A percentile compares a stretch with the other conserved stretches of the same genome.
These are phyloP conservation scores for Hyparrhenia diplandra DNA, from an alignment of 176 grass and related monocot species.

Conservation along the genomic window DNA sequence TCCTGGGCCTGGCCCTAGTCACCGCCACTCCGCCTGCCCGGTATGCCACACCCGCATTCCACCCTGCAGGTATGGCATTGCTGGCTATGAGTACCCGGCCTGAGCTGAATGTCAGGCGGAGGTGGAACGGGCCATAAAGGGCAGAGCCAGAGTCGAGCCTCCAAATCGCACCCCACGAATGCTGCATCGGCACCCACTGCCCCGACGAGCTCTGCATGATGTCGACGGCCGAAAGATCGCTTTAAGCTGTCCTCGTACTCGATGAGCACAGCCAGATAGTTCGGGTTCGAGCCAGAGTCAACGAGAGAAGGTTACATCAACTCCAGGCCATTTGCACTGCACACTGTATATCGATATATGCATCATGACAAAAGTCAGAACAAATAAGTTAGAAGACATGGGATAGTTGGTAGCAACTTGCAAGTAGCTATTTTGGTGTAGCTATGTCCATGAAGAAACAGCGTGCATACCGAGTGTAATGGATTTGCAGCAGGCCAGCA, in stretches of 20 bases:
- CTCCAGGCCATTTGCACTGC: slow-evolving; percentile 43
- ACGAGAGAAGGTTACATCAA: slow-evolving; percentile 62
- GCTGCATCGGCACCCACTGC: slow-evolving; percentile 49
- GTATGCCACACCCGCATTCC: slow-evolving; percentile 39
- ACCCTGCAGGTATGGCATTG: slow-evolving; percentile 38
- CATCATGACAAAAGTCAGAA: neutral
- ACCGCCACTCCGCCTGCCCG: slow-evolving; percentile 29
- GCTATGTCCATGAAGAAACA: neutral
- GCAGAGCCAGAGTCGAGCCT: slow-evolving; percentile 36
- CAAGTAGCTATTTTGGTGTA: no score
- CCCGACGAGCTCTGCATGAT: slow-evolving; percentile 6
- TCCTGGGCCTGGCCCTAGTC: slow-evolving; percentile 8
- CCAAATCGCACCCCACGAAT: slow-evolving; percentile 64
- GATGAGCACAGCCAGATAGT: slow-evolving; percentile 71
- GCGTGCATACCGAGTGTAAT: slow-evolving; percentile 44
- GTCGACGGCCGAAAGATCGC: slow-evolving; percentile 55
- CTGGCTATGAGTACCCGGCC: no score
- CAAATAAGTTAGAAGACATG: neutral
- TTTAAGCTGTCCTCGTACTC: slow-evolving; percentile 67
- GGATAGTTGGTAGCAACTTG: neutral
- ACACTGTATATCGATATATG: neutral
- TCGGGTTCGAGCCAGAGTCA: slow-evolving; percentile 68
- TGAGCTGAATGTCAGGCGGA: slow-evolving; percentile 42
- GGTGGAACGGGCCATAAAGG: slow-evolving; percentile 43
- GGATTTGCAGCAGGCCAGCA: slow-evolving; percentile 58